phyloP scores from a whole-genome alignment of 1,284 basidiomycete genomes.

The Sporisorium sorghi region DNA sequence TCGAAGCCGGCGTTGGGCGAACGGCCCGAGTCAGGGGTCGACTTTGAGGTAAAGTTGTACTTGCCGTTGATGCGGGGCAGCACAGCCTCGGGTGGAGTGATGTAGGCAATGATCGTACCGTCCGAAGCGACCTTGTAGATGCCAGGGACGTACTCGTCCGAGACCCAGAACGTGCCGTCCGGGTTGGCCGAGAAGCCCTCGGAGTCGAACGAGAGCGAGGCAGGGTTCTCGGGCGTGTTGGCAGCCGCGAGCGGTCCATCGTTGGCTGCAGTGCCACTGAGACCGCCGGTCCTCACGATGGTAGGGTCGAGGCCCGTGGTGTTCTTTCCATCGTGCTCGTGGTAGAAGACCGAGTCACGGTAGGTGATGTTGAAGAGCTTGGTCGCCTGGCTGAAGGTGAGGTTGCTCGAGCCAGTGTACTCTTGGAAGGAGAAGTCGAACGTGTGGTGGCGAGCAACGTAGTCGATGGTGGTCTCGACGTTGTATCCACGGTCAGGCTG shows the following conservation, averaged over 20 bases:
- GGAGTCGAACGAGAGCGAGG: constrained; percentile 73
- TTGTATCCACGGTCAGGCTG: constrained; percentile 75
- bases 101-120: constrained; percentile 74
- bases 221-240: constrained; percentile 69
- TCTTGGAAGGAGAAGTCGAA: constrained; percentile 75
- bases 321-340: constrained; percentile 70
- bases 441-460: constrained; percentile 74
- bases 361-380: constrained; percentile 74
- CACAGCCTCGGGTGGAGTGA: constrained; percentile 76
- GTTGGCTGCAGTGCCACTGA: constrained; percentile 33
- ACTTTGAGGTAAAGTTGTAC: constrained; percentile 74
- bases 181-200: constrained; percentile 76
- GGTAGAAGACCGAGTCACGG: constrained; percentile 74
- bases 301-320: constrained; percentile 77
- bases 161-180: constrained; percentile 73
- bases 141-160: constrained; percentile 79
- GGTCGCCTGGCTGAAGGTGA: constrained; percentile 74
- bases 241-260: constrained; percentile 62
- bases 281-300: constrained; percentile 71
- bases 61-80: constrained; percentile 72
- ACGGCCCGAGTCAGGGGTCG: constrained; percentile 71
- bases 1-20: constrained; percentile 75
- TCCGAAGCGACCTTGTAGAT: constrained; percentile 74
- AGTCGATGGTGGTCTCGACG: constrained; percentile 73
- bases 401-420: constrained; percentile 72